Base-by-base conservation (phyloP, 2,329 filamentous ascomycete genomes). In the Penicillium sp. region DNA sequence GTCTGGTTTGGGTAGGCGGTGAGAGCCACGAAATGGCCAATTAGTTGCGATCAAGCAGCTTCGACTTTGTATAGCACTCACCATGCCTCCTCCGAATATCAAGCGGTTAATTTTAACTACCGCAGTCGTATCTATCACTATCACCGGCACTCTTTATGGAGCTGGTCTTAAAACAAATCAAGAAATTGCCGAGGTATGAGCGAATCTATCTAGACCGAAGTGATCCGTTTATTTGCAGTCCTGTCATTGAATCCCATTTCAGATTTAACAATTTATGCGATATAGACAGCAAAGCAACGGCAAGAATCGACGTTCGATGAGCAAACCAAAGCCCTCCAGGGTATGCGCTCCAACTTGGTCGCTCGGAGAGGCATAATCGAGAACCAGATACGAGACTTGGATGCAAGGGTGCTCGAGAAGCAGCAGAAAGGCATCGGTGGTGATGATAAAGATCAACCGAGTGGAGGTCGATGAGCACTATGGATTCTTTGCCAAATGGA, bases 141-240 rank as follows among this genome's bases (percentile, higher is more conserved):
- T 81, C 7, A 80, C 79, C 1, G 85, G 85, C 51, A 79, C 83
- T 6, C 78, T 82, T 60, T 87, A 86, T 64, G 86, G 86, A 25
- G 85, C 86, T 21, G 80, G 80, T 7, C 62, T 87, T 59, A 86
- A 86, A 69, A 81, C 78, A 4, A 72, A 79, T 33, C 75, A 80
- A 61, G 81, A 86, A 50, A 70, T 75, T 38, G 76, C 78, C 54
- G 71, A 84, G 77, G 84, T 86, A 73, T 43, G 71, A 57, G 19
- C 29, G 21, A 31, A 21, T 48, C 29, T 29, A 19, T 27, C 29
- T 43, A 23, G 15, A 25, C 47, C 37, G 43, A 25, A 42, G 29
- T 37, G 42, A 48, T 57, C 42, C 55, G n/a, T 37, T 25, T 27
- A 23, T 15, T 41, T 50, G 6, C 50, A 33, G 8, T 41, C 25